Evolutionary conservation across 306 rosid genomes (phyloP).

Genomic region (Neltuma alba): DNA sequence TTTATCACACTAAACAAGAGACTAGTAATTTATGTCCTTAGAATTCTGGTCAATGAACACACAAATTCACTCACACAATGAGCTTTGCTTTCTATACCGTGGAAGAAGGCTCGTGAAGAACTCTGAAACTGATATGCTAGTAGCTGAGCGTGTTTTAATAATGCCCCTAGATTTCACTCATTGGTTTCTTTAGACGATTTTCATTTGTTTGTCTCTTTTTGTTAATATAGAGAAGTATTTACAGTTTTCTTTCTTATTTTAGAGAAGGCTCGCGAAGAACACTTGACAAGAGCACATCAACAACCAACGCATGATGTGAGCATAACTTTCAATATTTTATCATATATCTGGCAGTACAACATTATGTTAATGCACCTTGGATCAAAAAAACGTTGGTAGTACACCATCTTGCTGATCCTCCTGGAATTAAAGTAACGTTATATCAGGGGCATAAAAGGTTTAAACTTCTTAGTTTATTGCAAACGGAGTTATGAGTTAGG

Average conservation of each 20-base stretch:
- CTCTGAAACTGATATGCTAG: too few relatives aligned
- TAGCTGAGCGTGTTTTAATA: too few relatives aligned
- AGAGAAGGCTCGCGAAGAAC: neutral
- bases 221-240: too few relatives aligned
- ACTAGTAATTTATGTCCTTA: neutral
- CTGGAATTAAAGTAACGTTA: conserved; percentile 21
- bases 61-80: neutral
- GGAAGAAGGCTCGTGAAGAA: neutral
- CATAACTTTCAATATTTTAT: conserved; percentile 1
- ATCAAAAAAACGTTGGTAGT: conserved; percentile 10
- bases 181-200: too few relatives aligned
- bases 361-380: conserved; percentile 15
- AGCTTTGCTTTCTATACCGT: neutral
- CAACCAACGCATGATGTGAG: neutral
- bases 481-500: conserved; percentile 38
- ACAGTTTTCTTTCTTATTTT: too few relatives aligned
- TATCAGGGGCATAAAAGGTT: neutral
- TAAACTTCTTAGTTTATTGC: conserved; percentile 30
- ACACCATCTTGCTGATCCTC: neutral
- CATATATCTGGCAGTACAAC: neutral
- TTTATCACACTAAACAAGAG: neutral
- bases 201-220: too few relatives aligned
- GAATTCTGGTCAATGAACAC: neutral
- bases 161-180: too few relatives aligned
- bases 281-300: neutral